Evolutionary conservation across 2,329 filamentous ascomycete species (phyloP).

Genomic region (Endocalyx cinctus): DNA sequence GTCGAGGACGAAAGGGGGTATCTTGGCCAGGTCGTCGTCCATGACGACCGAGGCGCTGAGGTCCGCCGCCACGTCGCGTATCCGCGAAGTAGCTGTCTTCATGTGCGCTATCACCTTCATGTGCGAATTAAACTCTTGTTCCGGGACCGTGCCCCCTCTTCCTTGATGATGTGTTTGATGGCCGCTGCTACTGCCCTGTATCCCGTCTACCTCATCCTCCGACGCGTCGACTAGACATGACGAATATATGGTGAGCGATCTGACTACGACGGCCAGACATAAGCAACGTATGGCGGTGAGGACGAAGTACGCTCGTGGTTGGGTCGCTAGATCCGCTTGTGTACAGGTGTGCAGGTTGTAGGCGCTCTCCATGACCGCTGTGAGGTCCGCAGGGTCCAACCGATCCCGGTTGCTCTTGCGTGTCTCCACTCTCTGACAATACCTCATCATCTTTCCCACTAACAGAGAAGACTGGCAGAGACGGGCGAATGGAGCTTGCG

Average conservation of each 20-base stretch:
- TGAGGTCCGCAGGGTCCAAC: constrained; percentile 12
- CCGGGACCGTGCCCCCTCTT: constrained; percentile 2
- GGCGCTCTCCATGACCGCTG: constrained; percentile 12
- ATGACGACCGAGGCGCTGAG: constrained; percentile 4
- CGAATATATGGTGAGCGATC: constrained; percentile 2
- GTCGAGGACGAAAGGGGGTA: constrained; percentile 13
- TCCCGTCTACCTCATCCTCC: not conserved
- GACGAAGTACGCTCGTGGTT: constrained; percentile 8
- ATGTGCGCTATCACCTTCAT: constrained; percentile 5
- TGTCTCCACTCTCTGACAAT: constrained; percentile 8
- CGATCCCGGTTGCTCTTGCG: constrained; percentile 7
- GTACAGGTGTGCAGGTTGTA: constrained; percentile 7
- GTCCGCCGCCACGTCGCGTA: constrained; percentile 8
- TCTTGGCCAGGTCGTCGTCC: constrained; percentile 9
- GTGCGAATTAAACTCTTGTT: constrained; percentile 7
- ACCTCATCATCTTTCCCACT: constrained; percentile 26
- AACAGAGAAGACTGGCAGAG: constrained; percentile 37
- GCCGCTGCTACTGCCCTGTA: not conserved
- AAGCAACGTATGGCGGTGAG: constrained; percentile 9
- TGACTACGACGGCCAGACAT: constrained; percentile 8
- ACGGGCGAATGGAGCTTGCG: constrained; percentile 46
- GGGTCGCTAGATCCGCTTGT: constrained; percentile 5
- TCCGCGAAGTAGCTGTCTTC: constrained; percentile 6
- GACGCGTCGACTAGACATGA: not conserved
- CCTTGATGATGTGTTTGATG: not conserved